Percentiles rank a stretch among this genome's conserved stretches.
Conservation (phyloP, 2,329 filamentous ascomycete genomes). For the Corinectria fuckeliana region DNA sequence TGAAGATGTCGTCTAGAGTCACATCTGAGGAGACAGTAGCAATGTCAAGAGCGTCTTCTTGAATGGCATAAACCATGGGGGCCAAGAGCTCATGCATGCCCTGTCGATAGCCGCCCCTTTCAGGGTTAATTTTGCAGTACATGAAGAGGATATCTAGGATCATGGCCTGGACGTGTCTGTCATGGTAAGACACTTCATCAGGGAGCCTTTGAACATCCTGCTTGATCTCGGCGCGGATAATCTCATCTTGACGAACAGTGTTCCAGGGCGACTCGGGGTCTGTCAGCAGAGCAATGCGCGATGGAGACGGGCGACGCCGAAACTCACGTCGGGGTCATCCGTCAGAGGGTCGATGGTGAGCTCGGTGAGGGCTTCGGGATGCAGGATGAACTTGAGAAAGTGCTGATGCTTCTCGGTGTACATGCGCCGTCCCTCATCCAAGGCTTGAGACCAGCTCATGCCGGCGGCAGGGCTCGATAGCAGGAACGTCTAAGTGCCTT, state of each 20-base stretch:
- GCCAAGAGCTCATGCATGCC: constrained; percentile 98
- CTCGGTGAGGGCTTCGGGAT: constrained; percentile 78
- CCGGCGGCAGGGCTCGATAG: constrained; percentile 73
- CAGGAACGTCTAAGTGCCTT: constrained; percentile 70
- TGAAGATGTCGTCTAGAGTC: constrained; percentile 59
- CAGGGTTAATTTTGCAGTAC: constrained; percentile 90
- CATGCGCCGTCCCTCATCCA: constrained; percentile 73
- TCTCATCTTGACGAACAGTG: constrained; percentile 83
- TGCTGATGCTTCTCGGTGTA: constrained; percentile 76
- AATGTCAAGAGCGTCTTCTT: constrained; percentile 77
- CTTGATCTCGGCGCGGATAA: constrained; percentile 83
- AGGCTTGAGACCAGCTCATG: constrained; percentile 70
- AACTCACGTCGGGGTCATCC: constrained; percentile 70
- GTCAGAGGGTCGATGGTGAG: constrained; percentile 82
- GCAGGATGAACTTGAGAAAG: constrained; percentile 81
- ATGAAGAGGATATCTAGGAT: constrained; percentile 91
- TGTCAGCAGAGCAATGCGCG: constrained; percentile 16
- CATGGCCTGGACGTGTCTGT: constrained; percentile 77
- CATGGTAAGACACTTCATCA: constrained; percentile 88
- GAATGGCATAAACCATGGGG: constrained; percentile 83
- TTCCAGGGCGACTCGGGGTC: constrained; percentile 83
- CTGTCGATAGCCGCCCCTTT: constrained; percentile 89
- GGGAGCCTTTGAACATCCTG: constrained; percentile 96
- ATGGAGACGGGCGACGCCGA: not conserved
- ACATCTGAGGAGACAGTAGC: constrained; percentile 42